A percentile compares a stretch with the other conserved stretches of the same genome.
These are phyloP conservation scores for Fraxinus latifolia DNA, from an alignment of 305 asterid genomes.

Conservation along the genomic window DNA sequence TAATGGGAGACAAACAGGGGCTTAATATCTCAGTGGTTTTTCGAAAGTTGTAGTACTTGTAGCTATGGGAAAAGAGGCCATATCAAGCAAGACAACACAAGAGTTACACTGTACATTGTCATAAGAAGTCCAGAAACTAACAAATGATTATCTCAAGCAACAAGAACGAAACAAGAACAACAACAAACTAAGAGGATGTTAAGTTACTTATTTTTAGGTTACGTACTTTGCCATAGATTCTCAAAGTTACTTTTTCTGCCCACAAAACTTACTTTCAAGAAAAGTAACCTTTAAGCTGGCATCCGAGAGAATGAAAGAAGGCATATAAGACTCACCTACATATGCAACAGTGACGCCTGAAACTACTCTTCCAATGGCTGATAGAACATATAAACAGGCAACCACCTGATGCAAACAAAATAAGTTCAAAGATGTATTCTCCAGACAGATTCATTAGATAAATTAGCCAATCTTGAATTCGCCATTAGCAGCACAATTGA, in stretches of 20 bases:
- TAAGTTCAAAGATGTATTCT: neutral
- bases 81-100: neutral
- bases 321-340: conserved; percentile 47
- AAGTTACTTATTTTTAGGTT: neutral
- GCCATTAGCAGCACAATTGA: neutral
- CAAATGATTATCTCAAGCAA: neutral
- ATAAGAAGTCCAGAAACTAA: neutral
- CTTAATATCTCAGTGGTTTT: neutral
- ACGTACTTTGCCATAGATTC: neutral
- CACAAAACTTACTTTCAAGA: neutral
- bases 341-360: conserved; percentile 84
- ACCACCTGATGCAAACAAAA: conserved; percentile 51
- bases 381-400: conserved; percentile 61
- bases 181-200: neutral
- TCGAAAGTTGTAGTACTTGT: neutral
- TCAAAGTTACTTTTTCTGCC: neutral
- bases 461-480: neutral
- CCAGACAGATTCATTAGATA: neutral
- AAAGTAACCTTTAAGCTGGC: neutral
- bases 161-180: neutral
- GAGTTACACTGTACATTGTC: neutral
- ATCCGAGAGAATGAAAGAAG: neutral
- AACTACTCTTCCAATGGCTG: conserved; percentile 73
- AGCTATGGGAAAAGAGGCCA: neutral
- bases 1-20: no score